These are phyloP conservation scores for Cladosporium velox DNA, from an alignment of 2,329 filamentous ascomycete species.

Conservation along the genomic window DNA sequence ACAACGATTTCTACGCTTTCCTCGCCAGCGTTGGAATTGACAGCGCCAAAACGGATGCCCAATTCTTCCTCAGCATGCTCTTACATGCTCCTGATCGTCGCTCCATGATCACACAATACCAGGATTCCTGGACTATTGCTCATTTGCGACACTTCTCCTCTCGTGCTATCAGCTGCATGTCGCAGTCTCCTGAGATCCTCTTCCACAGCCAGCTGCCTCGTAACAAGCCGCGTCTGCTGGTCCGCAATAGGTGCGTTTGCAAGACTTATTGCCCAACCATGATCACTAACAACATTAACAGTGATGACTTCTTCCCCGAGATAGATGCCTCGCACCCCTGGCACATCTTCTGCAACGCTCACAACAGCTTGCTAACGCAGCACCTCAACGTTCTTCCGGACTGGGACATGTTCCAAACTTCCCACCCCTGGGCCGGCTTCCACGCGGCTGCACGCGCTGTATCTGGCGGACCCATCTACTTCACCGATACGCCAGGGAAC, in stretches of 20 bases:
- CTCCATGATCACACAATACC: slow-evolving; percentile 71
- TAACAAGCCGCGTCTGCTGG: slow-evolving; percentile 71
- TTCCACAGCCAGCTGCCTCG: slow-evolving; percentile 80
- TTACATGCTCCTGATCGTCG: slow-evolving; percentile 68
- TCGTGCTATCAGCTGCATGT: slow-evolving; percentile 91
- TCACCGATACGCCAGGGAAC: slow-evolving; percentile 84
- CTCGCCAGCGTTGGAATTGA: slow-evolving; percentile 74
- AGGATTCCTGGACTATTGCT: slow-evolving; percentile 82
- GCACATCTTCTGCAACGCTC: slow-evolving; percentile 94
- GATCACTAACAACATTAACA: not conserved
- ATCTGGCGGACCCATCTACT: slow-evolving; percentile 88
- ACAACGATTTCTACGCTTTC: slow-evolving; percentile 89
- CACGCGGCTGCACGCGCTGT: slow-evolving; percentile 90
- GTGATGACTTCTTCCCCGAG: slow-evolving; percentile 85
- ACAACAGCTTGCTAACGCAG: slow-evolving; percentile 80
- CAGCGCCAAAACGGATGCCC: slow-evolving; percentile 88
- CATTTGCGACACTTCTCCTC: slow-evolving; percentile 75
- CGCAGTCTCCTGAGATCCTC: slow-evolving; percentile 79
- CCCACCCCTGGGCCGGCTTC: slow-evolving; percentile 71
- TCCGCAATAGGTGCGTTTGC: slow-evolving; percentile 51
- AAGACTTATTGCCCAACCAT: not conserved
- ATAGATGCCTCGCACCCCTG: slow-evolving; percentile 80
- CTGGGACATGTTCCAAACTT: slow-evolving; percentile 74
- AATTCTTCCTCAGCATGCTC: slow-evolving; percentile 83
- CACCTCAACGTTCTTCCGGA: slow-evolving; percentile 87